Evolutionary conservation across 352 stramenopile species (phyloP).

Genomic region (Pythium grandisporangium): DNA sequence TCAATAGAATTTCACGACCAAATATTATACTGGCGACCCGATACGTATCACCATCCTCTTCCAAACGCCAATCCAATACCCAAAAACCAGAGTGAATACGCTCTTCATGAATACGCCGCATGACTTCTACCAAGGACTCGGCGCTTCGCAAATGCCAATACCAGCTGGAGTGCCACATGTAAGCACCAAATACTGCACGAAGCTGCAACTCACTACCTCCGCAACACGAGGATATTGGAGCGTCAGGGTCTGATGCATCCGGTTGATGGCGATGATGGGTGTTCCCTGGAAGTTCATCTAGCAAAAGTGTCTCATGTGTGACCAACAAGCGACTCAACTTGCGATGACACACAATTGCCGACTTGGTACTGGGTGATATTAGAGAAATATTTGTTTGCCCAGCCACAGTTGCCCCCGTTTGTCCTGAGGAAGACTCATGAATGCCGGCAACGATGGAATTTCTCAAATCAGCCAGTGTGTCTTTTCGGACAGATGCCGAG

Average conservation of each 20-base stretch:
- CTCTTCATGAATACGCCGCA: constrained; percentile 63
- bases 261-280: too few relatives aligned
- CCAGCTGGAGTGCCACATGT: constrained; percentile 86
- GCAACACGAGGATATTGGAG: constrained; percentile 50
- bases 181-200: constrained; percentile 71
- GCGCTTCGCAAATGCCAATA: constrained; percentile 67
- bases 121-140: constrained; percentile 40
- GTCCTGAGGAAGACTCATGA: constrained; percentile 25
- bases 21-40: constrained; percentile 71
- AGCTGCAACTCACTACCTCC: constrained; percentile 69
- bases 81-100: constrained; percentile 69
- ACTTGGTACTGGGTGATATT: constrained; percentile 4
- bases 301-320: constrained; percentile 70
- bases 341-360: constrained; percentile 58
- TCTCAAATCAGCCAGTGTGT: constrained; percentile 71
- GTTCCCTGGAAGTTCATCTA: too few relatives aligned
- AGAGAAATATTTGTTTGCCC: constrained; percentile 5
- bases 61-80: constrained; percentile 76
- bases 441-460: constrained; percentile 41
- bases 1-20: constrained; percentile 74
- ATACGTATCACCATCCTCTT: constrained; percentile 32
- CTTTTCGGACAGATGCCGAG: constrained; percentile 39
- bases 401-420: neutral
- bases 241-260: too few relatives aligned
- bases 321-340: constrained; percentile 71